Evolutionary conservation across 2,329 filamentous ascomycete genomes (phyloP), one percentile per base, ranked within the genome.

Genomic region (Calonectria henricotiae): DNA sequence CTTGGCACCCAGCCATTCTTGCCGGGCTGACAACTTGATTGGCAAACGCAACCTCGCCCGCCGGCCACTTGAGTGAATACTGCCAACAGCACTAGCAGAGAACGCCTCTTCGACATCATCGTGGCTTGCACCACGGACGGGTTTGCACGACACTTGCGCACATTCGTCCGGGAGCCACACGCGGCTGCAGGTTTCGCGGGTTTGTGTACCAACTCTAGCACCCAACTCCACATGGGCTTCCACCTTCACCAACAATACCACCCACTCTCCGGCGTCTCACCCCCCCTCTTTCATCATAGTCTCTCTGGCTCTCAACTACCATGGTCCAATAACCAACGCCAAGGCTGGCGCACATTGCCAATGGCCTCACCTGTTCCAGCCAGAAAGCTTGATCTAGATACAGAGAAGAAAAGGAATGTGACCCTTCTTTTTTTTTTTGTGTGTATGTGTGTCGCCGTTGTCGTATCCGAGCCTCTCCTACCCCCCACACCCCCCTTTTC

Each of bases 381-480:
- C 47, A 58, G 35, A 69, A 65, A 67, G 58, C 41, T 70, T 70
- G 68, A 70, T 70, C 55, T n/a, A 58, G 49, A n/a, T 61, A 49
- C 47, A 41, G 41, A 25, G n/a, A 23, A 60, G 54, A n/a, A 62
- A 68, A 70, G 64, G 68, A 68, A 70, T 67, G 68, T 46, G 30
- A 75, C 69, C 65, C 65, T 68, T 55, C 55, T 2, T 17, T 58
- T 58, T 25, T 20, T 20, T 20, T 20, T 20, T 20, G 20, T 20
- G 20, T 20, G 20, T 20, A 20, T 20, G 20, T 20, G 20, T 20
- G 39, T 68, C 66, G 43, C 35, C 43, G 62, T 49, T 60, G 46
- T 69, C 58, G 47, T 54, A 39, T 68, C 65, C 54, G 35, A 60
- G 35, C 63, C 60, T 62, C 63, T 51, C 41, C 43, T 37, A 46